These are phyloP conservation scores for Penicillium thymicola DNA, from an alignment of 2,329 filamentous ascomycete species.

Conservation along the genomic window DNA sequence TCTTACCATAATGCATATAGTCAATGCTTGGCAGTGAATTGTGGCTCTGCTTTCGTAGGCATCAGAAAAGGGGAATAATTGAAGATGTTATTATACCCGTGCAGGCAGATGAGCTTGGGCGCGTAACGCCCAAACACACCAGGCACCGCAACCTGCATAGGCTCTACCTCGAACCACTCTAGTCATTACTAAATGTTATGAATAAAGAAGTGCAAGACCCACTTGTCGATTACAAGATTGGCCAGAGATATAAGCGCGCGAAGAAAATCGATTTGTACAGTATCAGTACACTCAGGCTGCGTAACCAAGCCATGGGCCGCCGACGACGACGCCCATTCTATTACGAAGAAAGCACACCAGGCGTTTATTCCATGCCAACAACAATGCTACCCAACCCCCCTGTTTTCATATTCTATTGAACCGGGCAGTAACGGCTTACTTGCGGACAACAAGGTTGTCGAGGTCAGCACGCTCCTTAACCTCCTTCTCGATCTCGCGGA, in stretches of 20 bases:
- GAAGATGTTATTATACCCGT: neutral
- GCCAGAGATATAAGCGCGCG: conserved; percentile 13
- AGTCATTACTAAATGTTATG: neutral
- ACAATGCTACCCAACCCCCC: conserved; percentile 19
- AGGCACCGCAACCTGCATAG: neutral
- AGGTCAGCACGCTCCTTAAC: conserved; percentile 65
- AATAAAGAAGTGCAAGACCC: neutral
- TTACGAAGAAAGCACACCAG: conserved; percentile 24
- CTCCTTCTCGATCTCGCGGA: conserved; percentile 67
- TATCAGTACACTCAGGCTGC: conserved; percentile 37
- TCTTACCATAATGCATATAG: neutral
- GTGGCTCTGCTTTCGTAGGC: neutral
- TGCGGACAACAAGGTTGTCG: conserved; percentile 62
- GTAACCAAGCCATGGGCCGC: conserved; percentile 26
- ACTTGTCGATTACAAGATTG: neutral
- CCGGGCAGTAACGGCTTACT: conserved; percentile 30
- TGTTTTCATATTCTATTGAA: conserved; percentile 24
- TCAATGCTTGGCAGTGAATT: neutral
- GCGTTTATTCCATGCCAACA: conserved; percentile 21
- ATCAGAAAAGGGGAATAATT: neutral
- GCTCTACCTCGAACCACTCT: neutral
- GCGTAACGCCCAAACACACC: neutral
- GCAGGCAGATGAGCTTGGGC: neutral
- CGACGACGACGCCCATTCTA: conserved; percentile 23
- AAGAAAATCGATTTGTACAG: conserved; percentile 42